These are phyloP conservation scores for Aspergillus campestris DNA, from an alignment of 495 filamentous ascomycete species.

Conservation along the genomic window DNA sequence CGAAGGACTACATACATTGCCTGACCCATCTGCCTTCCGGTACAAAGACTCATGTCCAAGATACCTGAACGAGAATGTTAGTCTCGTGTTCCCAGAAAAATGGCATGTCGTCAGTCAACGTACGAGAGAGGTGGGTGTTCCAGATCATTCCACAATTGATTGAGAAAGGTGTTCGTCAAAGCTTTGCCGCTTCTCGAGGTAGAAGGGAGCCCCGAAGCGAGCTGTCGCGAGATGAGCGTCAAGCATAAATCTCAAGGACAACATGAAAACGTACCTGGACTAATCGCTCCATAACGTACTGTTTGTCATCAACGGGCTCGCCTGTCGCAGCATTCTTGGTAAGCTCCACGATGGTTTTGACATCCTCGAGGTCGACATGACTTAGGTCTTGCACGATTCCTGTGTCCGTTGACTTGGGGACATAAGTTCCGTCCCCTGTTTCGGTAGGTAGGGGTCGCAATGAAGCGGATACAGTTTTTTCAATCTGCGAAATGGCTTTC, in stretches of 20 bases:
- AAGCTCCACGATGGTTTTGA: conserved; percentile 39
- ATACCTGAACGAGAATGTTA: conserved; percentile 29
- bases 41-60: conserved; percentile 48
- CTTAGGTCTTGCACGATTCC: conserved; percentile 31
- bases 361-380: conserved; percentile 31
- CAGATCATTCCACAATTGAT: conserved; percentile 58
- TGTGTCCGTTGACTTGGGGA: conserved; percentile 21
- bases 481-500: conserved; percentile 40
- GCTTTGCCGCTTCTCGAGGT: conserved; percentile 42
- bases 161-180: conserved; percentile 53
- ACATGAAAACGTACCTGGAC: conserved; percentile 29
- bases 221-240: conserved; percentile 10
- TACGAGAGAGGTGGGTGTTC: conserved; percentile 60
- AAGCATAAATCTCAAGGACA: neutral
- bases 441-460: conserved; percentile 54
- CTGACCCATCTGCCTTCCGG: conserved; percentile 60
- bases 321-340: conserved; percentile 64
- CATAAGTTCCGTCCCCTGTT: conserved; percentile 52
- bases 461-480: conserved; percentile 48
- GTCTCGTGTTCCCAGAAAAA: conserved; percentile 16
- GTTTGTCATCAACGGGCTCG: conserved; percentile 79
- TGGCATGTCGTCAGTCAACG: conserved; percentile 16
- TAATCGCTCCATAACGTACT: conserved; percentile 49
- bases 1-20: conserved; percentile 40
- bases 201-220: conserved; percentile 41